These are phyloP conservation scores for Solanum bukasovii DNA, from an alignment of 257 asterid genomes.

Conservation along the genomic window DNA sequence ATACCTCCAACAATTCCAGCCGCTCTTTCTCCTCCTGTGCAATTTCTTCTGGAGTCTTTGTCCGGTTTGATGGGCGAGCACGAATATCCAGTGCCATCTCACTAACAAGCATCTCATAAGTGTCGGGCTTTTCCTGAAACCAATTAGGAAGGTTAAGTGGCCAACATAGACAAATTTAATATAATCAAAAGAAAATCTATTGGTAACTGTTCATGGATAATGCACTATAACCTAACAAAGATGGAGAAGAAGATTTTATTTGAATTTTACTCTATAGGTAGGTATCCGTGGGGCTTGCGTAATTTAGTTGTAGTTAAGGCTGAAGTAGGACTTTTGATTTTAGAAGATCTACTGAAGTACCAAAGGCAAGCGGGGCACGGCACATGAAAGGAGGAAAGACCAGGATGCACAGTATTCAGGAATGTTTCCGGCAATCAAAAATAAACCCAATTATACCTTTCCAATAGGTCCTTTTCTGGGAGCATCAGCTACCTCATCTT, in stretches of 20 bases:
- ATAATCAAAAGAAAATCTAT: neutral
- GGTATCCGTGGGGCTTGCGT: too few relatives aligned
- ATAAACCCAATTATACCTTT: conserved; percentile 23
- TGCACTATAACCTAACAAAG: neutral
- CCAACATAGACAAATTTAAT: neutral
- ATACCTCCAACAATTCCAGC: conserved; percentile 80
- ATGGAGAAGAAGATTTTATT: neutral
- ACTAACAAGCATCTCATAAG: conserved; percentile 60
- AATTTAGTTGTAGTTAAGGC: too few relatives aligned
- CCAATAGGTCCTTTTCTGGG: conserved; percentile 24
- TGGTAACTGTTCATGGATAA: neutral
- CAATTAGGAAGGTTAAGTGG: neutral
- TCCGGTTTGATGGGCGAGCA: conserved; percentile 88
- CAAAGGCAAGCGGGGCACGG: neutral
- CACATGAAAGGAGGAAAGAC: neutral
- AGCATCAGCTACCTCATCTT: conserved; percentile 19
- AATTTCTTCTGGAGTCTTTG: conserved; percentile 85
- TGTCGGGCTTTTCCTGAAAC: conserved; percentile 70
- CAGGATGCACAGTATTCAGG: neutral
- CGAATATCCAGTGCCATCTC: conserved; percentile 77
- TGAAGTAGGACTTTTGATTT: too few relatives aligned
- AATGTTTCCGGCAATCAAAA: neutral
- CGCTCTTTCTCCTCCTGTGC: conserved; percentile 97
- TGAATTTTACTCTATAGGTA: too few relatives aligned
- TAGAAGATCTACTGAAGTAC: too few relatives aligned